Percentiles rank a stretch among this genome's conserved stretches.
Conservation (phyloP, 768 basidiomycete species). For the Auriscalpium orientale region DNA sequence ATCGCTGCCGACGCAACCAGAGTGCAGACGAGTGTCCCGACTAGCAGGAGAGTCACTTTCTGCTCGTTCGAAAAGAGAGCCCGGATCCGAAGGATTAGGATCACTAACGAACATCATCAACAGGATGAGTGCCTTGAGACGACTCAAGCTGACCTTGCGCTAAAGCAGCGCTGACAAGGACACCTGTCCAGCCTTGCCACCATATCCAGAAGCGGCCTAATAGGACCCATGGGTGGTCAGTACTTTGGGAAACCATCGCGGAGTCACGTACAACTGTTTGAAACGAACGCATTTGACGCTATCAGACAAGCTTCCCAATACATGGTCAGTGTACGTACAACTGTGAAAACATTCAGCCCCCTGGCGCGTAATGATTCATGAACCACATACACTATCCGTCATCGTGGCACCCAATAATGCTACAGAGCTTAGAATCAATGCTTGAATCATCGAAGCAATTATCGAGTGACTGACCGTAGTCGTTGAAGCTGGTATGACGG, state of each 20-base stretch:
- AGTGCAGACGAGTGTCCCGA: neutral
- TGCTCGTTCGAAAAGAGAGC: neutral
- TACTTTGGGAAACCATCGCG: neutral
- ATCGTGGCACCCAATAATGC: too few species aligned
- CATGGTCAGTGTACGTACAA: too few species aligned
- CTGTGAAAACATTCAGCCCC: too few species aligned
- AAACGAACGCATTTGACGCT: neutral
- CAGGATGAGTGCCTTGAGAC: neutral
- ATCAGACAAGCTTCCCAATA: neutral
- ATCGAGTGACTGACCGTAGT: neutral
- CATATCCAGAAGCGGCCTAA: neutral
- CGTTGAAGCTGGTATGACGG: neutral
- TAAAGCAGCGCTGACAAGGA: neutral
- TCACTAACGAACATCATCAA: neutral
- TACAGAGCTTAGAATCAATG: too few species aligned
- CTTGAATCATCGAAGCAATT: neutral
- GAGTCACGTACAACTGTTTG: too few species aligned
- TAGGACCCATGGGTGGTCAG: neutral
- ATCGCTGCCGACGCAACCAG: neutral
- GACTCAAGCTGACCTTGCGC: neutral
- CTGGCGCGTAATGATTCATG: too few species aligned
- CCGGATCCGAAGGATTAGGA: neutral
- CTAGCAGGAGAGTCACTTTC: neutral
- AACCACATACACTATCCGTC: too few species aligned
- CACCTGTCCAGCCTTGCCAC: neutral